phyloP scores from a whole-genome alignment of 2,329 filamentous ascomycete species.

The Trichoderma gracile region DNA sequence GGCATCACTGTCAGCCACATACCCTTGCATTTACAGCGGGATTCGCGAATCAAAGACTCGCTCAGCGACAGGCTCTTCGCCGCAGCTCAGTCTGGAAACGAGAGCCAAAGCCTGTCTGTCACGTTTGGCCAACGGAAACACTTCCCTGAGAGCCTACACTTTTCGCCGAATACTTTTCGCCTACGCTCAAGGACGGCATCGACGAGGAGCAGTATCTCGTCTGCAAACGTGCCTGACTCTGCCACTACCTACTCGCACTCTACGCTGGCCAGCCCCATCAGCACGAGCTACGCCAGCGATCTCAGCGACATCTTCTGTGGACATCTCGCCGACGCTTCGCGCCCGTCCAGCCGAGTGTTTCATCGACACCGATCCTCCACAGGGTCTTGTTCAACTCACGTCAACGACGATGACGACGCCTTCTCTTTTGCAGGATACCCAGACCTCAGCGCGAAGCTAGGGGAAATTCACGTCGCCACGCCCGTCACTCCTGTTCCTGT shows the following conservation, averaged over 20 bases:
- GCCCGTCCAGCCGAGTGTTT: conserved; percentile 34
- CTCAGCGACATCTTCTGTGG: conserved; percentile 38
- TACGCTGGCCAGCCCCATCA: conserved; percentile 41
- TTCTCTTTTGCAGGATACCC: conserved; percentile 33
- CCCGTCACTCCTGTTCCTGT: conserved; percentile 19
- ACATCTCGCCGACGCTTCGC: conserved; percentile 32
- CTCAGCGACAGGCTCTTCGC: conserved; percentile 29
- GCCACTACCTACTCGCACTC: conserved; percentile 43
- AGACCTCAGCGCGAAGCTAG: conserved; percentile 28
- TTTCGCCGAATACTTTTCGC: conserved; percentile 34
- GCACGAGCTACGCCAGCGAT: conserved; percentile 40
- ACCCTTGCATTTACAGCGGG: conserved; percentile 24
- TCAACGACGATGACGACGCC: conserved; percentile 41
- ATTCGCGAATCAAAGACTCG: conserved; percentile 22
- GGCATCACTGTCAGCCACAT: conserved; percentile 18
- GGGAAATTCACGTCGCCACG: conserved; percentile 23
- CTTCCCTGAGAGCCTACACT: conserved; percentile 38
- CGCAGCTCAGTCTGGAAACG: conserved; percentile 26
- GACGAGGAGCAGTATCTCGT: conserved; percentile 43
- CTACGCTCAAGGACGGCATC: conserved; percentile 42
- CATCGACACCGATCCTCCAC: conserved; percentile 40
- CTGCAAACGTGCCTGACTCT: conserved; percentile 42
- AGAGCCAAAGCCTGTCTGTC: conserved; percentile 18
- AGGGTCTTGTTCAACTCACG: conserved; percentile 43
- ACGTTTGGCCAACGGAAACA: conserved; percentile 29